Evolutionary conservation across 2,329 filamentous ascomycete species (phyloP).

Genomic region (Colletotrichum australisinense): DNA sequence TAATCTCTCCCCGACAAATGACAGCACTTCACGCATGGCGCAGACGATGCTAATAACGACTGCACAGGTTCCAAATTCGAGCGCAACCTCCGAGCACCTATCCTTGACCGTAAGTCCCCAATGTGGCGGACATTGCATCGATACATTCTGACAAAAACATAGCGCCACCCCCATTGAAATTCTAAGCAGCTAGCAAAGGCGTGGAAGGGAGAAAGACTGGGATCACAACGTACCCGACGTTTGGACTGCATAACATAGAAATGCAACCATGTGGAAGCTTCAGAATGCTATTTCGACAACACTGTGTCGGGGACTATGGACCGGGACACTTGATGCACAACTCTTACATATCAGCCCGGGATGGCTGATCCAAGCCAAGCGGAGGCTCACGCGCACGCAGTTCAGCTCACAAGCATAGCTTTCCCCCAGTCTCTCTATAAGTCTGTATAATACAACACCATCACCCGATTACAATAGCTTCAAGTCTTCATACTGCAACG

Average conservation of each 20-base stretch:
- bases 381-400: too few species aligned
- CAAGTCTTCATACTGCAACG: too few species aligned
- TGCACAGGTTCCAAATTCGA: conserved; percentile 90
- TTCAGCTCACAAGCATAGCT: too few species aligned
- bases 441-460: too few species aligned
- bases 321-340: too few species aligned
- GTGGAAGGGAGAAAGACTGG: conserved; percentile 39
- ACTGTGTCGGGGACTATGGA: background rate
- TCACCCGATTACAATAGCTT: too few species aligned
- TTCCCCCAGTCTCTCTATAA: too few species aligned
- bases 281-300: background rate
- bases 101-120: conserved; percentile 80
- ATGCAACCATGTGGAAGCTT: background rate
- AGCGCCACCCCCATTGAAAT: conserved; percentile 65
- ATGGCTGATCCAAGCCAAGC: too few species aligned
- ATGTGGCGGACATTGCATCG: conserved; percentile 35
- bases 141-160: background rate
- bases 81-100: conserved; percentile 85
- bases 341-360: too few species aligned
- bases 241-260: background rate
- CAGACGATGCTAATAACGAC: background rate
- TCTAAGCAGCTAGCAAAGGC: conserved; percentile 42
- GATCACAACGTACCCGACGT: conserved; percentile 38
- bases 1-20: background rate
- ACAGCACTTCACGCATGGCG: background rate